These are phyloP conservation scores for Cladobotryum mycophilum DNA, from an alignment of 2,329 filamentous ascomycete genomes.

Conservation along the genomic window DNA sequence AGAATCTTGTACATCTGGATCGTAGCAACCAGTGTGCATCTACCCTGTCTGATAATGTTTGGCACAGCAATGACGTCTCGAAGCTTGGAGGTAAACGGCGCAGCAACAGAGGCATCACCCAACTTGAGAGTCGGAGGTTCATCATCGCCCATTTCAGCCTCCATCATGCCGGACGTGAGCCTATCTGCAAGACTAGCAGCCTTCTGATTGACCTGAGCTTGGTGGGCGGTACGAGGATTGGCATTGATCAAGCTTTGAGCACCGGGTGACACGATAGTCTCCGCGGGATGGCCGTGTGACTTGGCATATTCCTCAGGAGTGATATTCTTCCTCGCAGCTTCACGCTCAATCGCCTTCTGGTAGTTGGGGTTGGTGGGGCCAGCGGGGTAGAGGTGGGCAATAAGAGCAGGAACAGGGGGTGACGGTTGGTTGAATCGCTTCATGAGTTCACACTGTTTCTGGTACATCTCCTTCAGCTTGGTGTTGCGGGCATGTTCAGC, in stretches of 20 bases:
- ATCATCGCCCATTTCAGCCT: constrained; percentile 76
- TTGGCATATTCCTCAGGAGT: constrained; percentile 52
- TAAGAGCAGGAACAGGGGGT: constrained; percentile 86
- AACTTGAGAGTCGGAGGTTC: constrained; percentile 96
- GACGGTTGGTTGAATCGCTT: constrained; percentile 87
- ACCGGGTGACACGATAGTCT: constrained; percentile 61
- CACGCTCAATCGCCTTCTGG: constrained; percentile 81
- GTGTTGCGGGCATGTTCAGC: constrained; percentile 89
- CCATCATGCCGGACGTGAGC: constrained; percentile 81
- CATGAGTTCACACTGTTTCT: constrained; percentile 92
- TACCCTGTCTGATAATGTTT: constrained; percentile 96
- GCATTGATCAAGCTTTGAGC: constrained; percentile 52
- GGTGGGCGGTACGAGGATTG: constrained; percentile 20
- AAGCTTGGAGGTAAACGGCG: constrained; percentile 95
- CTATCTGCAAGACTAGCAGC: constrained; percentile 79
- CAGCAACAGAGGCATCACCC: constrained; percentile 92
- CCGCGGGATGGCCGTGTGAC: constrained; percentile 46
- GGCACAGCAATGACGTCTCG: constrained; percentile 95
- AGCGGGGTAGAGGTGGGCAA: constrained; percentile 90
- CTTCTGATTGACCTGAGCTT: constrained; percentile 62
- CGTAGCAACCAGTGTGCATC: constrained; percentile 94
- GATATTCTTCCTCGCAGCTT: constrained; percentile 72
- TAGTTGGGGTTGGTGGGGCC: constrained; percentile 91
- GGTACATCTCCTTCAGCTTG: constrained; percentile 98
- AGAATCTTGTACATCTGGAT: constrained; percentile 99